Evolutionary conservation across 2,329 filamentous ascomycete species (phyloP), one percentile per base, ranked within the genome.

Genomic region (Pseudogymnoascus sp.): DNA sequence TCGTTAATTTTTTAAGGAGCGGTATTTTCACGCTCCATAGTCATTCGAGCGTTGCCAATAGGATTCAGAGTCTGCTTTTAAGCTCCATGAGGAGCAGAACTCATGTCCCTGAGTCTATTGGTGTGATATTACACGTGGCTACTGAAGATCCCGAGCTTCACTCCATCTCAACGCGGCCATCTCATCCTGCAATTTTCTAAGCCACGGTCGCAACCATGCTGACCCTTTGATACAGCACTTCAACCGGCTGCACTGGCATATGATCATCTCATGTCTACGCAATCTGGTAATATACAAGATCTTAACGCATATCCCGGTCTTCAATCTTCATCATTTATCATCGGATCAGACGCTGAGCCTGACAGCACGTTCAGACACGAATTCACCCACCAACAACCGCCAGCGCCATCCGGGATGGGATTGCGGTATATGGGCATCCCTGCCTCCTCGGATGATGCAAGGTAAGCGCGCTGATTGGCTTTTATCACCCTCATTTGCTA

Each of bases 181-280:
- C 58, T 59, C 37, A 15, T 36, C 41, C 20, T 59, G 58, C 9
- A 59, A 14, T 59, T 28, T 41, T 59, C 22, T 41, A 47, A 41
- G 37, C 41, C 58, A 59, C 36, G 39, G 37, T 35, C 30, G 39
- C 18, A 60, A 47, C 8, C 38, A 7, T 22, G 59, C 67, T 69
- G 64, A 69, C 64, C 58, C 28, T 20, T 22, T 59, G 58, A 39
- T 59, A 57, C 59, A 71, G 69, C 68, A 64, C 68, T 69, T 60
- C 62, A 62, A 63, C 65, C 66, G 63, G 60, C 64, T 61, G 64
- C 62, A 50, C 62, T 68, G 57, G 37, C 65, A 41, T 63, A 68
- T 64, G 66, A 68, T 65, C 67, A 68, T 68, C 71, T 72, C 68
- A 73, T 72, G 71, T 68, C 69, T 68, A 71, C 71, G 62, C 70